Base-by-base conservation (phyloP, 2,329 filamentous ascomycete genomes). In the Scedosporium aurantiacum region DNA sequence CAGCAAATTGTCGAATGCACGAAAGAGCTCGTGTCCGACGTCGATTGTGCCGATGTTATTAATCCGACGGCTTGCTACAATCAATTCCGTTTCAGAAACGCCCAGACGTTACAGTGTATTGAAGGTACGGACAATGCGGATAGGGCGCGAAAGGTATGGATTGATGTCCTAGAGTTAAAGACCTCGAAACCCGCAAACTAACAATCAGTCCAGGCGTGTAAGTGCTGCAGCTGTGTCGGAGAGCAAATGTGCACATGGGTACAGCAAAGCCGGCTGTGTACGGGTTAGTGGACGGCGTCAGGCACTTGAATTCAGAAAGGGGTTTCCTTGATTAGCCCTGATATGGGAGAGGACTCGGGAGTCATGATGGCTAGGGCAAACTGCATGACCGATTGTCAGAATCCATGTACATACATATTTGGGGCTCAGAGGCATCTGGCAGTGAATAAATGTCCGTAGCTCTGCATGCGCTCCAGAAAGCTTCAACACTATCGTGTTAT, bases 11-110 rank as follows among this genome's bases (percentile, higher is more conserved):
- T 69, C 1, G 71, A 68, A 16, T 75, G 73, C 64, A 72, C 69
- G 16, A 60, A 61, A 18, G 72, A 74, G 18, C 68, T 75, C 7
- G 70, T 70, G 2, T 66, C 65, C 2, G 72, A 69, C 10, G 71
- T 74, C 55, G 73, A 75, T 28, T 75, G 73, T 57, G 71, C 72
- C 18, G 71, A 69, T 41, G 73, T 75, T 37, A 72, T 74, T 63
- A 72, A 75, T 56, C 71, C 73, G 18, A 72, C 69, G 56, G 73
- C 73, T 27, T 75, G 73, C 67, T 75, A 75, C 65, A 75, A 75
- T 65, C 67, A 74, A 64, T 74, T 70, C 65, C 65, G 72, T 4
- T 75, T 72, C 64, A 32, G 58, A 43, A 64, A 65, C 60, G 61
- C 70, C 7, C 71, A 70, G 58, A 75, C 73, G 1, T 65, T 75